These are phyloP conservation scores for Helicostylum pulchrum DNA, from an alignment of 192 early-diverging fungal genomes.

Conservation along the genomic window DNA sequence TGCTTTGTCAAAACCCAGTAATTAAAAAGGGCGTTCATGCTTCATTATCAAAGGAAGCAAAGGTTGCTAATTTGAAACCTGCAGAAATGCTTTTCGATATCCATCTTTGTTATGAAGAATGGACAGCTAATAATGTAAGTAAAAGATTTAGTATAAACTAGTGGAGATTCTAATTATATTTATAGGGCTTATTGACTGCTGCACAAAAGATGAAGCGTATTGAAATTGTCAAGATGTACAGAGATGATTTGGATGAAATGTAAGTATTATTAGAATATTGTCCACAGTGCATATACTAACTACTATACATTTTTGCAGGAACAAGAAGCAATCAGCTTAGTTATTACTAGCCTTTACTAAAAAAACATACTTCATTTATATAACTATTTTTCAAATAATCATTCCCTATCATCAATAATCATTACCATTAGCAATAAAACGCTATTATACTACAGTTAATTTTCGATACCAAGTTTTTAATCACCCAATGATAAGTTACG, in stretches of 20 bases:
- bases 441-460: too few species aligned
- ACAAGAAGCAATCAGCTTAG: not conserved
- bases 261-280: conserved; percentile 22
- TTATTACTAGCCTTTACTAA: not conserved
- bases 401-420: not conserved
- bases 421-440: too few species aligned
- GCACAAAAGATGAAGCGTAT: conserved; percentile 90
- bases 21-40: conserved; percentile 49
- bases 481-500: too few species aligned
- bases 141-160: conserved; percentile 17
- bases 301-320: not conserved
- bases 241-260: conserved; percentile 53
- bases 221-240: conserved; percentile 64
- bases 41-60: conserved; percentile 50
- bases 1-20: conserved; percentile 53
- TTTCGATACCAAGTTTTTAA: too few species aligned
- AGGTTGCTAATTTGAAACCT: conserved; percentile 60
- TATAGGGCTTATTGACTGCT: conserved; percentile 73
- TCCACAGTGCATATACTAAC: not conserved
- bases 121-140: conserved; percentile 87
- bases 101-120: conserved; percentile 67
- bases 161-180: not conserved
- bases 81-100: conserved; percentile 74
- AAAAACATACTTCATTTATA: not conserved
- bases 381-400: not conserved